phyloP scores from a whole-genome alignment of 2,329 filamentous ascomycete species.

The Rhexocercosporidium sp. region DNA sequence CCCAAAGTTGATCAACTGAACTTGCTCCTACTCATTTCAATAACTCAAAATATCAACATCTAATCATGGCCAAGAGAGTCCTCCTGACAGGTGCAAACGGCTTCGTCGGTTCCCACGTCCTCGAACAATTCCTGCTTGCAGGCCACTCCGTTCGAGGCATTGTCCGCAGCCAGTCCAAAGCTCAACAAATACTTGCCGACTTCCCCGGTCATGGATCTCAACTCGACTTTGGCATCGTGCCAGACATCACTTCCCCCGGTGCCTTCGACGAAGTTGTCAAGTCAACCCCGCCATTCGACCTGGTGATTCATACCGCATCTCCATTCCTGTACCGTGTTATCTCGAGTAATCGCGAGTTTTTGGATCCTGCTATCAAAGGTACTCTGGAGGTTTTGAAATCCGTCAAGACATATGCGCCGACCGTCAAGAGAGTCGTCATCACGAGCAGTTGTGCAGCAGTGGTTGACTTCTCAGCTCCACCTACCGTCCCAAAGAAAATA shows the following conservation, averaged over 20 bases:
- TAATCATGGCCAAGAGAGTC: slow-evolving; percentile 31
- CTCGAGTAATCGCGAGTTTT: slow-evolving; percentile 45
- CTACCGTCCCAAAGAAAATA: slow-evolving; percentile 43
- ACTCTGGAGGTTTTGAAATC: slow-evolving; percentile 75
- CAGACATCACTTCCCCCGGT: slow-evolving; percentile 70
- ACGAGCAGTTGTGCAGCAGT: slow-evolving; percentile 46
- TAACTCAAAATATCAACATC: not conserved
- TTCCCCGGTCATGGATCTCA: slow-evolving; percentile 38
- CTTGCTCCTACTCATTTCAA: not conserved
- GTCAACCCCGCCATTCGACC: slow-evolving; percentile 60
- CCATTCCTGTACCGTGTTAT: slow-evolving; percentile 47
- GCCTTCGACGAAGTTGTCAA: slow-evolving; percentile 67
- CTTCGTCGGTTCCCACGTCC: slow-evolving; percentile 40
- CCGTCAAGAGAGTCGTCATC: slow-evolving; percentile 73
- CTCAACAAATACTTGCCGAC: slow-evolving; percentile 47
- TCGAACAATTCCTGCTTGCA: slow-evolving; percentile 34
- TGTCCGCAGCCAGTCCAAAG: slow-evolving; percentile 51
- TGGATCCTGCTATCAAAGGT: slow-evolving; percentile 61
- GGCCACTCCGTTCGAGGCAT: slow-evolving; percentile 47
- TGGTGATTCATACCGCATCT: slow-evolving; percentile 73
- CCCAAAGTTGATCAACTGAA: not conserved
- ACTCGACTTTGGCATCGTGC: slow-evolving; percentile 61
- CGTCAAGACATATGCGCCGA: slow-evolving; percentile 61
- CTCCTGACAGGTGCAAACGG: slow-evolving; percentile 43
- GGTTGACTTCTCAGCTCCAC: slow-evolving; percentile 34